Conservation (phyloP, 2,329 filamentous ascomycete genomes). For the Talaromyces rugulosus region DNA sequence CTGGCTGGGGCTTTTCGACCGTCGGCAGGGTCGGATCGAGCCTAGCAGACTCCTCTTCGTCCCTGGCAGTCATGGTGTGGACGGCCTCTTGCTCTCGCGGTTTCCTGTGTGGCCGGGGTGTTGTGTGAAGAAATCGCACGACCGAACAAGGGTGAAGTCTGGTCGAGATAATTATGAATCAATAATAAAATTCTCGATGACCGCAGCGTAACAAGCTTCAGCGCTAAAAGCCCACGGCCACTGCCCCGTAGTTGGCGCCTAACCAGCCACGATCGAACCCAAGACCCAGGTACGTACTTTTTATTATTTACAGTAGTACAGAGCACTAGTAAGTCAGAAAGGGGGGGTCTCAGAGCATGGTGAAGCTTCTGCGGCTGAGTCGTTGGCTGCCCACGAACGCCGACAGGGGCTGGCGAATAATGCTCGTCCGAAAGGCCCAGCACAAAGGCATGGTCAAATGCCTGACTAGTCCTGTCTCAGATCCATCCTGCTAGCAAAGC, state of each 20-base stretch:
- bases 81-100: not conserved
- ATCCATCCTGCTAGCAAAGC: not conserved
- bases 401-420: not conserved
- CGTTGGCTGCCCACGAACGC: not conserved
- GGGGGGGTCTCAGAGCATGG: not conserved
- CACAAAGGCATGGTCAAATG: not conserved
- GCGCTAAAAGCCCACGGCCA: not conserved
- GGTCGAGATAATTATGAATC: not conserved
- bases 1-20: conserved; percentile 70
- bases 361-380: not conserved
- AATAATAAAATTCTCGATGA: not conserved
- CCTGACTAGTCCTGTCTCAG: not conserved
- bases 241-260: not conserved
- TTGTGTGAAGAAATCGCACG: not conserved
- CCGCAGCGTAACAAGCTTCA: not conserved
- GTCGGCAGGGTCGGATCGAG: conserved; percentile 62
- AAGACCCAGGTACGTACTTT: not conserved
- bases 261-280: not conserved
- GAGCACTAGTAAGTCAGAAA: not conserved
- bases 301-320: too few species aligned
- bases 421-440: not conserved
- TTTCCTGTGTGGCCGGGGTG: not conserved
- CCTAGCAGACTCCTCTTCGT: conserved; percentile 3
- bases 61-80: conserved; percentile 4
- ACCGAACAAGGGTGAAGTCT: too few species aligned